Conservation (phyloP, 192 early-diverging fungal species). For the Obelidium mucronatum region DNA sequence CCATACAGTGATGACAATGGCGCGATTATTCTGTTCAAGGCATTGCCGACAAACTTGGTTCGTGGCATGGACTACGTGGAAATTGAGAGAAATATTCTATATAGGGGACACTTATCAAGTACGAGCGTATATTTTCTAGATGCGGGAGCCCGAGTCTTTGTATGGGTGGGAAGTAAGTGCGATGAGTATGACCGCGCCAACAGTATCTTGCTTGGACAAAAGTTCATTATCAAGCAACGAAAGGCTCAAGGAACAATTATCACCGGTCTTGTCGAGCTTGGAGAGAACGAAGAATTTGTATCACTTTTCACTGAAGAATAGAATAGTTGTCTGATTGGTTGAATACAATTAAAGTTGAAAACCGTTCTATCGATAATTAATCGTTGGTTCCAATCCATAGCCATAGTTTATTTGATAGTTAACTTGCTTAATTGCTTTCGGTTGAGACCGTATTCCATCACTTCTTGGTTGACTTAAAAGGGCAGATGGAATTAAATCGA, state of each 20-base stretch:
- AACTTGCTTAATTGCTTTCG: too few species aligned
- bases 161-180: constrained; percentile 41
- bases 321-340: too few species aligned
- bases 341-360: too few species aligned
- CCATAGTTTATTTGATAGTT: too few species aligned
- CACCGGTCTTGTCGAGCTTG: constrained; percentile 23
- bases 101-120: constrained; percentile 54
- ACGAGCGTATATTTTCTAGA: constrained; percentile 78
- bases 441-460: too few species aligned
- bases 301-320: neutral
- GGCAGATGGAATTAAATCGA: too few species aligned
- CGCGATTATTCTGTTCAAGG: constrained; percentile 1
- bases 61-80: constrained; percentile 44
- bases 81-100: constrained; percentile 52
- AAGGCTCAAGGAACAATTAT: neutral
- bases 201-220: constrained; percentile 16
- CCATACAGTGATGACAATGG: neutral
- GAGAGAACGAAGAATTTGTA: constrained; percentile 32
- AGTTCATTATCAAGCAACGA: constrained; percentile 25
- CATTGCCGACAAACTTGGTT: neutral
- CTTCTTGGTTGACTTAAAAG: too few species aligned
- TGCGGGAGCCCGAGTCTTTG: constrained; percentile 51
- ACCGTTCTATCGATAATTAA: too few species aligned
- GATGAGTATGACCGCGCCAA: neutral
- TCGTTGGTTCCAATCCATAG: too few species aligned